Evolutionary conservation across 2,329 filamentous ascomycete genomes (phyloP).

Genomic region (Hirsutella rhossiliensis): DNA sequence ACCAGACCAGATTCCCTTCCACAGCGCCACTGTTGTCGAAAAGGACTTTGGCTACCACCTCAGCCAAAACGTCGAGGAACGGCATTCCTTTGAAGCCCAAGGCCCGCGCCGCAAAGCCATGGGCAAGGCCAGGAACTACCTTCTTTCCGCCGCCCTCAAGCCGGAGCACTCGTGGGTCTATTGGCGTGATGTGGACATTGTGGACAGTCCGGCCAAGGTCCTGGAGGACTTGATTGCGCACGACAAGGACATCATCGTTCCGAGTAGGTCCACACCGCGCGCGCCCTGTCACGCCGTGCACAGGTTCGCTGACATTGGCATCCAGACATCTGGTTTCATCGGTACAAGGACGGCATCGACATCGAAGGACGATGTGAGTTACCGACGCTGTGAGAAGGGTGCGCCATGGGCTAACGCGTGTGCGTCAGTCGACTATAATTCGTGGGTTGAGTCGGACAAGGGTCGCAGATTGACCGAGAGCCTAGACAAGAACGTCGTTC

Average conservation of each 20-base stretch:
- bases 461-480: slow-evolving; percentile 60
- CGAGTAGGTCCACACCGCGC: slow-evolving; percentile 54
- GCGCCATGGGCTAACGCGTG: slow-evolving; percentile 4
- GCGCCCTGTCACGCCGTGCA: not conserved
- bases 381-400: not conserved
- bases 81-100: slow-evolving; percentile 79
- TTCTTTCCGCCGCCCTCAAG: slow-evolving; percentile 73
- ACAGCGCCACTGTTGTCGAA: slow-evolving; percentile 71
- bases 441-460: slow-evolving; percentile 90
- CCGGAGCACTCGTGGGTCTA: slow-evolving; percentile 97
- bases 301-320: slow-evolving; percentile 10
- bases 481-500: slow-evolving; percentile 67
- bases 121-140: slow-evolving; percentile 83
- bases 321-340: slow-evolving; percentile 92
- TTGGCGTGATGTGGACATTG: slow-evolving; percentile 95
- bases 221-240: slow-evolving; percentile 93
- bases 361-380: slow-evolving; percentile 87
- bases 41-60: slow-evolving; percentile 76
- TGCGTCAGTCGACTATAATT: slow-evolving; percentile 84
- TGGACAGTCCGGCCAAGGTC: slow-evolving; percentile 76
- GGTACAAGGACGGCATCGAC: slow-evolving; percentile 67
- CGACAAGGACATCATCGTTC: slow-evolving; percentile 84
- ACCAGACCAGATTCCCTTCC: slow-evolving; percentile 71
- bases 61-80: slow-evolving; percentile 69
- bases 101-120: slow-evolving; percentile 83